Percentiles rank a stretch among this genome's conserved stretches.
phyloP scores from a whole-genome alignment of 208 protist species.

The Trypanosoma avium region DNA sequence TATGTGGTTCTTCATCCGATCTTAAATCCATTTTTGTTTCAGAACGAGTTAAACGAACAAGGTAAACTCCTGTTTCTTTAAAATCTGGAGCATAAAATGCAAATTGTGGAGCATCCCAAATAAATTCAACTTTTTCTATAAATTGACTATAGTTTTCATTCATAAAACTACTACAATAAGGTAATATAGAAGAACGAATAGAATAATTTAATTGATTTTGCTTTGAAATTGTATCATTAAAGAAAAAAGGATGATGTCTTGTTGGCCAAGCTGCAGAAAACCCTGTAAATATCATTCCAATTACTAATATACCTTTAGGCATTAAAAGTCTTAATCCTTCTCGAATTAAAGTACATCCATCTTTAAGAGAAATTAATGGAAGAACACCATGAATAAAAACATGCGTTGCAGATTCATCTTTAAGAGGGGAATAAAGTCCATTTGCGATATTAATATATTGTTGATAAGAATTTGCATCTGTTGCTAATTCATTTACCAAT shows the following conservation, averaged over 20 bases:
- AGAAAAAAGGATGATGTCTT: constrained; percentile 21
- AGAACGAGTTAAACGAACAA: constrained; percentile 21
- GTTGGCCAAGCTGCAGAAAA: background rate
- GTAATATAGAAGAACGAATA: background rate
- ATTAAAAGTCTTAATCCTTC: constrained; percentile 15
- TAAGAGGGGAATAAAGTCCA: constrained; percentile 6
- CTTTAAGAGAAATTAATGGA: background rate
- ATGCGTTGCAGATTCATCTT: constrained; percentile 13
- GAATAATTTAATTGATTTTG: background rate
- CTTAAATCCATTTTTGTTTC: background rate
- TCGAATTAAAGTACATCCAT: constrained; percentile 15
- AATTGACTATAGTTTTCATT: constrained; percentile 2
- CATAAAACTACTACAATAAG: constrained; percentile 4
- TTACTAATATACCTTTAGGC: background rate
- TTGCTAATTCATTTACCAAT: background rate
- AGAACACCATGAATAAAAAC: constrained; percentile 18
- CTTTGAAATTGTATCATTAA: background rate
- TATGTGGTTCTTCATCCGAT: background rate
- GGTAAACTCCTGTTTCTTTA: constrained; percentile 10
- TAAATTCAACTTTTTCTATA: constrained; percentile 15
- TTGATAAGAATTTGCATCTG: constrained; percentile 16
- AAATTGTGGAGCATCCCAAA: constrained; percentile 13
- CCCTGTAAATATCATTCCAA: constrained; percentile 6
- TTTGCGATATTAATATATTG: constrained; percentile 6
- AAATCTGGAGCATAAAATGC: constrained; percentile 13